A percentile compares a stretch with the other conserved stretches of the same genome.
These are phyloP conservation scores for Cladosporium colombiae DNA, from an alignment of 2,329 filamentous ascomycete species.

Conservation along the genomic window DNA sequence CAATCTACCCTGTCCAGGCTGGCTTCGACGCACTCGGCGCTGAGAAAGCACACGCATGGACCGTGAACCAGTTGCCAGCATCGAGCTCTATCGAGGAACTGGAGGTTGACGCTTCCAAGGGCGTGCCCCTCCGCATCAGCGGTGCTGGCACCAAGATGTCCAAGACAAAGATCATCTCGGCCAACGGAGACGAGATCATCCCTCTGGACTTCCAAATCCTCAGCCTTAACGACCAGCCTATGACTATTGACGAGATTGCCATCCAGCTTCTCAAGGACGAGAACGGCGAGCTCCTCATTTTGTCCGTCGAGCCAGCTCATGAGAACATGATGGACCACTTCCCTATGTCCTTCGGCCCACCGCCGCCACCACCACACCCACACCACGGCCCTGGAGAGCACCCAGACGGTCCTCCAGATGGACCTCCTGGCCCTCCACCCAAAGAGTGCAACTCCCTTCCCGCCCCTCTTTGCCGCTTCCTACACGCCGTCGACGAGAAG, in stretches of 20 bases:
- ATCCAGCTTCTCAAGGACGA: constrained; percentile 64
- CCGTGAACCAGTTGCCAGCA: constrained; percentile 12
- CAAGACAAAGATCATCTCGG: constrained; percentile 46
- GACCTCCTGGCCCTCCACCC: constrained; percentile 27
- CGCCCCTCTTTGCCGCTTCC: constrained; percentile 58
- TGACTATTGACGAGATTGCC: constrained; percentile 58
- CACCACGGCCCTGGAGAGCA: constrained; percentile 27
- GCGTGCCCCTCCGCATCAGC: constrained; percentile 40
- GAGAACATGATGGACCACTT: constrained; percentile 19
- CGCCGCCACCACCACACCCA: constrained; percentile 31
- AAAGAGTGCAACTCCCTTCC: constrained; percentile 42
- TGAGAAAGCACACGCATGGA: constrained; percentile 13
- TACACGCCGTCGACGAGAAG: constrained; percentile 52
- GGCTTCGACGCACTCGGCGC: constrained; percentile 16
- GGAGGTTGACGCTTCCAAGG: constrained; percentile 29
- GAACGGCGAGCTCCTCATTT: constrained; percentile 58
- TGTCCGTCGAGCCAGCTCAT: constrained; percentile 24
- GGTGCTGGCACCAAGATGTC: constrained; percentile 40
- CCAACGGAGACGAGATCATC: constrained; percentile 56
- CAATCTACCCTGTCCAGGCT: constrained; percentile 52
- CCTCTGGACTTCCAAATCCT: constrained; percentile 60
- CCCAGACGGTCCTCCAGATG: constrained; percentile 32
- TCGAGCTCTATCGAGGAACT: constrained; percentile 15
- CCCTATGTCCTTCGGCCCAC: constrained; percentile 18
- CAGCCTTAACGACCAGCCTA: constrained; percentile 54